These are phyloP conservation scores for Euphorbia schlechtendalii DNA, from an alignment of 441 rosid genomes.

Conservation along the genomic window DNA sequence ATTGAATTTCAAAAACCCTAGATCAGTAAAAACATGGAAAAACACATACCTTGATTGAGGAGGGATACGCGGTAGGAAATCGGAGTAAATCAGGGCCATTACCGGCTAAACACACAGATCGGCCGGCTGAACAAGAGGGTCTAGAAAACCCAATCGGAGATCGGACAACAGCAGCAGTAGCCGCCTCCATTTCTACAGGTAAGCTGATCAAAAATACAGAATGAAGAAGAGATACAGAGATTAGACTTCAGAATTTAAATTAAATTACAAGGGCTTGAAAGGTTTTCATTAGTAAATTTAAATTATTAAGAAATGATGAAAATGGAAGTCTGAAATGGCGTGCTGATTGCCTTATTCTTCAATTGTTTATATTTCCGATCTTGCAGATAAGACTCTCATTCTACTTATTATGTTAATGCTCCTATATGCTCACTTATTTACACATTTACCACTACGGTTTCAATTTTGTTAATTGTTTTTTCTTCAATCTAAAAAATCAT, in stretches of 20 bases:
- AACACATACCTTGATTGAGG: conserved; percentile 28
- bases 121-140: conserved; percentile 18
- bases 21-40: neutral
- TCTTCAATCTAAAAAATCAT: too few relatives aligned
- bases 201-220: neutral
- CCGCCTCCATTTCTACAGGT: conserved; percentile 38
- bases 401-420: neutral
- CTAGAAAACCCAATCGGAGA: conserved; percentile 25
- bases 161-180: conserved; percentile 24
- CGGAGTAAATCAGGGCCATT: conserved; percentile 27
- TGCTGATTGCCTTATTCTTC: neutral
- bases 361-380: neutral
- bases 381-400: neutral
- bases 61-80: conserved; percentile 15
- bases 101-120: conserved; percentile 25
- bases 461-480: neutral
- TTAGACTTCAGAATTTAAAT: too few relatives aligned
- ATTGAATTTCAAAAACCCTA: neutral
- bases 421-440: neutral
- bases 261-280: too few relatives aligned
- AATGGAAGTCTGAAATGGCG: neutral
- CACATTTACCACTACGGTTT: neutral
- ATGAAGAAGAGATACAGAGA: too few relatives aligned
- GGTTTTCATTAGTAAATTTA: too few relatives aligned
- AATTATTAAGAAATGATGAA: neutral